Base-by-base conservation (phyloP, 2,329 filamentous ascomycete species). In the Massarina eburnea region DNA sequence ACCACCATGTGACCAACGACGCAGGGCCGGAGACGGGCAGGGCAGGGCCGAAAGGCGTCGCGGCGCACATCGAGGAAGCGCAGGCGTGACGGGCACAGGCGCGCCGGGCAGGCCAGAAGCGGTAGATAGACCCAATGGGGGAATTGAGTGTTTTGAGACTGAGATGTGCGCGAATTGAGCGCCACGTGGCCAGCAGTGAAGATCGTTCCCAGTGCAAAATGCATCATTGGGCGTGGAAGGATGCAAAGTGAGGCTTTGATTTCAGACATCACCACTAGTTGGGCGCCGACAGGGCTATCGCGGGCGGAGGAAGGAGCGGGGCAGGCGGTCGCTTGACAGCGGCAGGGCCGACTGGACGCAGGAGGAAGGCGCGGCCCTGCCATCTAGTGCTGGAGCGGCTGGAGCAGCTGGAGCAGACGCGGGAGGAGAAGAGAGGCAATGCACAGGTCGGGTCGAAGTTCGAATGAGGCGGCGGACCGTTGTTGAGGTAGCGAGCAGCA, bases 1-100 rank as follows among this genome's bases (percentile, higher is more conserved):
- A 61, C 40, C 52, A 62, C 40, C 58, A 61, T 35, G 44, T 52
- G 22, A 59, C 62, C 7, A 58, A 68, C 18, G 63, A 66, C 21
- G 58, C 49, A 22, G 62, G 62, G 20, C 61, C 57, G 20, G 58
- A 59, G 10, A 46, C 51, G 19, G 54, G 56, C 24, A 54, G 54
- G 15, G 36, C 43, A 17, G 51, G 43, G 32, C 57, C 54, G 49
- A 62, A 62, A 47, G 54, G 59, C 24, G 46, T 43, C 32, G 39
- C 29, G 24, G 9, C 37, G 20, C 21, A 24, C 20, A 38, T 38
- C 10, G 35, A 38, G 15, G 20, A 38, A 12, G 35, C 20, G 21
- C 26, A 26, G 21, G 4, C n/a, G n/a, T n/a, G n/a, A n/a, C n/a
- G n/a, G n/a, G n/a, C n/a, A n/a, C n/a, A n/a, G n/a, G 45, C 45